A percentile compares a stretch with the other conserved stretches of the same genome.
Evolutionary conservation across 2,329 filamentous ascomycete species (phyloP).

Genomic region (Venturia pyrina): DNA sequence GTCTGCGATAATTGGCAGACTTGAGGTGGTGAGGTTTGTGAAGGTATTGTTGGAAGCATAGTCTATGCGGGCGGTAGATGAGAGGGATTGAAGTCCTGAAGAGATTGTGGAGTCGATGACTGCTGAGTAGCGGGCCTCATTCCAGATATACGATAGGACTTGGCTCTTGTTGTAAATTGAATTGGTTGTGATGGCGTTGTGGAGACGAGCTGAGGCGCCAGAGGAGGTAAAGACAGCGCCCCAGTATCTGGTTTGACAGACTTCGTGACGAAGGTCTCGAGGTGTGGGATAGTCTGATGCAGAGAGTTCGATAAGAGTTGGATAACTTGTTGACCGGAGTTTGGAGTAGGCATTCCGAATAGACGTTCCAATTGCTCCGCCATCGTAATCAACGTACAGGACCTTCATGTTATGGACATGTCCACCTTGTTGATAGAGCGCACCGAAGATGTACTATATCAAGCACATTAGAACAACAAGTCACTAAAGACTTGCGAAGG

Average conservation of each 20-base stretch:
- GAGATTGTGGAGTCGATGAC: slow-evolving; percentile 27
- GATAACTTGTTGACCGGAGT: slow-evolving; percentile 18
- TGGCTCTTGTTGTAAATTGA: slow-evolving; percentile 27
- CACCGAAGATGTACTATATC: slow-evolving; percentile 10
- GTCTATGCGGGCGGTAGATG: slow-evolving; percentile 23
- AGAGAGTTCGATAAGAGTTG: slow-evolving; percentile 16
- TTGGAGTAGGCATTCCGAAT: slow-evolving; percentile 18
- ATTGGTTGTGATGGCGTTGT: slow-evolving; percentile 26
- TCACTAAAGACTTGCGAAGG: background rate
- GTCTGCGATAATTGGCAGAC: slow-evolving; percentile 21
- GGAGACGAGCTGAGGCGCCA: slow-evolving; percentile 30
- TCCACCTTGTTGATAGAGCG: slow-evolving; percentile 20
- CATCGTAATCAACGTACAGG: slow-evolving; percentile 23
- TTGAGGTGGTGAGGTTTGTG: slow-evolving; percentile 19
- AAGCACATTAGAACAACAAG: background rate
- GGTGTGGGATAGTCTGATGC: slow-evolving; percentile 17
- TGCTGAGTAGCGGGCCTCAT: slow-evolving; percentile 34
- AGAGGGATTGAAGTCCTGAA: slow-evolving; percentile 24
- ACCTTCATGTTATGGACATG: slow-evolving; percentile 18
- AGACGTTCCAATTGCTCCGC: slow-evolving; percentile 17
- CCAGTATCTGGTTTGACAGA: slow-evolving; percentile 22
- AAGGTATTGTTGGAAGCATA: slow-evolving; percentile 24
- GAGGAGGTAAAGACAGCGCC: slow-evolving; percentile 20
- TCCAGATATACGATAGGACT: slow-evolving; percentile 34
- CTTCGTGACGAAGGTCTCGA: slow-evolving; percentile 18